A percentile compares a stretch with the other conserved stretches of the same genome.
Evolutionary conservation across 2,329 filamentous ascomycete genomes (phyloP).

Genomic region (Orbilia oligospora): DNA sequence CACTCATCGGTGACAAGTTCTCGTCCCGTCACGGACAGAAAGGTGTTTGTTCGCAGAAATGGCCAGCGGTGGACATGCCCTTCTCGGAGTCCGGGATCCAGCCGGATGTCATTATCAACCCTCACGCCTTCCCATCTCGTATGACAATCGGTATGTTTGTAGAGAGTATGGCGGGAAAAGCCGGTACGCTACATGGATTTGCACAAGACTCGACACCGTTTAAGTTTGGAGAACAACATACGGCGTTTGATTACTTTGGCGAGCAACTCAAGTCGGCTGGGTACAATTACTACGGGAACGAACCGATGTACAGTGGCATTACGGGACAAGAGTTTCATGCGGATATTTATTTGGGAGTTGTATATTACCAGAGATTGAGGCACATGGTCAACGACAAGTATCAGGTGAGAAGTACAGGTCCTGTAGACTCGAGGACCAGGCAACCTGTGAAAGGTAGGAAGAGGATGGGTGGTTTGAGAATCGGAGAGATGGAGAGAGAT

Average conservation of each 20-base stretch:
- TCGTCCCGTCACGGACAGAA: conserved; percentile 98
- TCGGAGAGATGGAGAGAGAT: conserved; percentile 99
- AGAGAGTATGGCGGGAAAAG: conserved; percentile 95
- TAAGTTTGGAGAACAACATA: conserved; percentile 91
- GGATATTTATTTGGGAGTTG: conserved; percentile 96
- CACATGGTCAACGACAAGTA: conserved; percentile 99
- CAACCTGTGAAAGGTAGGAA: conserved; percentile 95
- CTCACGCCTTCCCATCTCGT: conserved; percentile 97
- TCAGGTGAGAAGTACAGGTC: conserved; percentile 95
- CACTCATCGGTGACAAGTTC: conserved; percentile 98
- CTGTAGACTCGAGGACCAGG: conserved; percentile 88
- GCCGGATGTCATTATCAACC: conserved; percentile 98
- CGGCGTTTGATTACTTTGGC: conserved; percentile 93
- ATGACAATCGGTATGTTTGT: conserved; percentile 99
- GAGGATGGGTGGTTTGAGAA: conserved; percentile 97
- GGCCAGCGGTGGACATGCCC: conserved; percentile 93
- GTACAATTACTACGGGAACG: conserved; percentile 98
- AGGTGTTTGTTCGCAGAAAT: conserved; percentile 95
- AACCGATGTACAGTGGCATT: conserved; percentile 98
- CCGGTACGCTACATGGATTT: conserved; percentile 92
- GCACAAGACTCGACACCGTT: conserved; percentile 97
- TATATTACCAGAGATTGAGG: conserved; percentile 96
- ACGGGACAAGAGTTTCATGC: conserved; percentile 93
- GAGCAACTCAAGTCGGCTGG: conserved; percentile 95
- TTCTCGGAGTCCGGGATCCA: conserved; percentile 97